Base-by-base conservation (phyloP, 768 basidiomycete genomes). In the Podaxis sp. region DNA sequence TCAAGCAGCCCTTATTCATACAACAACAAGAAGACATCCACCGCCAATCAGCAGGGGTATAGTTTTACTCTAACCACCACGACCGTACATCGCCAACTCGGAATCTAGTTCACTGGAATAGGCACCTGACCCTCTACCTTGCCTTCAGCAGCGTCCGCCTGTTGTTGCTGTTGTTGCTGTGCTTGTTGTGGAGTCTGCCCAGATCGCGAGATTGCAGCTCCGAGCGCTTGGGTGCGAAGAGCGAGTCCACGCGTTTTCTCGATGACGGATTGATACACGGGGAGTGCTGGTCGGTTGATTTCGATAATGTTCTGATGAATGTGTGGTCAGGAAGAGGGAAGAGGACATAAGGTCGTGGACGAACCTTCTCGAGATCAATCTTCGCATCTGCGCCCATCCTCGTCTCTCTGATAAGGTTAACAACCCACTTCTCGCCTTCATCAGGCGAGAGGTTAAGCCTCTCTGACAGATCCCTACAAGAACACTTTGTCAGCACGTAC, bases 391-490 rank as follows among this genome's bases (percentile, higher is more conserved):
- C 90, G 13, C 94, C 94, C 90, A 96, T 94, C 51, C 95, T 86
- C 5, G 96, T 96, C 76, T 99, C 97, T 37, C 97, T 88, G 70
- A 99, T 97, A 65, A 99, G 90, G 80, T 99, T 98, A 70, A 99
- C 97, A 65, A 99, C 96, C 96, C 96, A 99, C 70, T 96, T 96
- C 73, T 99, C 97, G 56, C 96, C 97, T 72, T 99, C 97, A 66
- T 95, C 95, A 46, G 82, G 86, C n/a, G 91, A 89, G 53, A 99
- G 84, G 74, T 98, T 98, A 13, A 99, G 83, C 8, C 96, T 88
- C 70, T 93, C 90, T 8, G 96, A 97, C 12, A 99, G 85, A 70
- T 97, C 44, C 4, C 44, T 46, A 46, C 3, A 10, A 33, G 10
- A 33, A 4, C 0, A 6, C 20, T 20, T 2, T 20, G 44, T 46